phyloP scores from a whole-genome alignment of 192 early-diverging fungal genomes.

The Dimargaris cristalligena region DNA sequence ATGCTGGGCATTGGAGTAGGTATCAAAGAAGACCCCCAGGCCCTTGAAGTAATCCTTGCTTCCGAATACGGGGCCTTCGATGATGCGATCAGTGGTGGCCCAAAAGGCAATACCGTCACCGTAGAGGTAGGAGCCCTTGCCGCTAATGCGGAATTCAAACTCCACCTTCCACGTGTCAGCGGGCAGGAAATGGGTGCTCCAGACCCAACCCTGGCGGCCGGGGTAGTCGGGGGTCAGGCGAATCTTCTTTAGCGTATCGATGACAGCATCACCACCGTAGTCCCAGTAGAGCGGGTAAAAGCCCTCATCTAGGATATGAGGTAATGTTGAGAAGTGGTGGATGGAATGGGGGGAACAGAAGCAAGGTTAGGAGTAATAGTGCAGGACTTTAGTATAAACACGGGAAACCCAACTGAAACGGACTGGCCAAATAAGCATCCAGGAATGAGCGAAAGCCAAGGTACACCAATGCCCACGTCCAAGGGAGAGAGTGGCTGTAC shows the following conservation, averaged over 20 bases:
- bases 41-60: conserved; percentile 73
- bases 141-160: conserved; percentile 81
- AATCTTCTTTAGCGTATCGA: conserved; percentile 75
- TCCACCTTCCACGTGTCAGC: conserved; percentile 51
- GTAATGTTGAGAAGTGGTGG: too few species aligned
- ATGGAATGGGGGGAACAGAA: too few species aligned
- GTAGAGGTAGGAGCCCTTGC: conserved; percentile 51
- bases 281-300: conserved; percentile 82
- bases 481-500: too few species aligned
- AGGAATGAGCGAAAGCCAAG: too few species aligned
- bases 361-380: too few species aligned
- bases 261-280: conserved; percentile 78
- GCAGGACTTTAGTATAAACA: too few species aligned
- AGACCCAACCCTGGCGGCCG: conserved; percentile 70
- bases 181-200: conserved; percentile 32
- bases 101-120: conserved; percentile 98
- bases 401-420: neutral
- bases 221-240: conserved; percentile 68
- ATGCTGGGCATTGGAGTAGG: conserved; percentile 70
- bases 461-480: too few species aligned
- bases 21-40: conserved; percentile 92
- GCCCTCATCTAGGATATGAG: conserved; percentile 61
- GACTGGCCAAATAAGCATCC: neutral
- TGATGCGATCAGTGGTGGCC: conserved; percentile 57
- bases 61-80: conserved; percentile 77